Conservation (phyloP, 139 green algal species). For the Micractinium conductrix region DNA sequence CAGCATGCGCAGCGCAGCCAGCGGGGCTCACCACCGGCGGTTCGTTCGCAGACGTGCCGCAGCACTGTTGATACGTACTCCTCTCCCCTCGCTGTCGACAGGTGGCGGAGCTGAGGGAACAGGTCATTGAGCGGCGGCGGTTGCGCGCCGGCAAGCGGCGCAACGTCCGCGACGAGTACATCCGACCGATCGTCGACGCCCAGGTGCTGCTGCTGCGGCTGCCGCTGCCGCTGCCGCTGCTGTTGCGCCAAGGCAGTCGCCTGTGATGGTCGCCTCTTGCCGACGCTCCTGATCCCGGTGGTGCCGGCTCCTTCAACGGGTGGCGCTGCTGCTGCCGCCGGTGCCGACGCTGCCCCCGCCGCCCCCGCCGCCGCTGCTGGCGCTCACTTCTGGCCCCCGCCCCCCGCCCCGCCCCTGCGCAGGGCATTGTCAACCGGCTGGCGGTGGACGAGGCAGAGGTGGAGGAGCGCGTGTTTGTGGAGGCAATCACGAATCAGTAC, state of each 20-base stretch:
- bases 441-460: slow-evolving; percentile 41
- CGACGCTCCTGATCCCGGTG: too few species aligned
- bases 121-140: slow-evolving; percentile 48
- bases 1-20: too few species aligned
- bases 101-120: slow-evolving; percentile 40
- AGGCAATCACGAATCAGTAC: slow-evolving; percentile 83
- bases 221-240: not conserved
- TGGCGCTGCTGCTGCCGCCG: not conserved
- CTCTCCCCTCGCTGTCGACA: not conserved
- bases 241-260: not conserved
- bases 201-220: not conserved
- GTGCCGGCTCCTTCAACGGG: not conserved
- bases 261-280: too few species aligned
- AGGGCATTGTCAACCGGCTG: slow-evolving; percentile 45
- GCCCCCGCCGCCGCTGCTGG: too few species aligned
- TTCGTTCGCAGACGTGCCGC: too few species aligned
- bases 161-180: slow-evolving; percentile 57
- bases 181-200: slow-evolving; percentile 62
- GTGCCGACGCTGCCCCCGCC: not conserved
- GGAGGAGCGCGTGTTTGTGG: slow-evolving; percentile 61
- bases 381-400: too few species aligned
- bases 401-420: not conserved
- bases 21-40: too few species aligned
- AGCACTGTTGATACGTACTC: too few species aligned
- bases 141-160: slow-evolving; percentile 34